Conservation (phyloP, 805 yeast genomes). For the Brettanomyces anomalus region DNA sequence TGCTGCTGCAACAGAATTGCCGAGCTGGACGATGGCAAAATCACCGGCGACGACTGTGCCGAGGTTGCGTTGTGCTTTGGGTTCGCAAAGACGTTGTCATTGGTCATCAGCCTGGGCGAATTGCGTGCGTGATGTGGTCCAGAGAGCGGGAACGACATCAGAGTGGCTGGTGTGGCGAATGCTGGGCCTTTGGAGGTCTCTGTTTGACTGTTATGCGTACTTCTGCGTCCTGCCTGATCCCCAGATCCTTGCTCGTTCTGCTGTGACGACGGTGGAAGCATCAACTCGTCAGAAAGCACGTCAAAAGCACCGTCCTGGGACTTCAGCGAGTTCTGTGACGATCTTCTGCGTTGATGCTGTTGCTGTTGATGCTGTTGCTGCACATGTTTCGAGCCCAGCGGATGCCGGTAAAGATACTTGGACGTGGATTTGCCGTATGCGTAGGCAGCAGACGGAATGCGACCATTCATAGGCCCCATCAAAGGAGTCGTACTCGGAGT, state of each 20-base stretch:
- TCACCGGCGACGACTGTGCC: conserved; percentile 28
- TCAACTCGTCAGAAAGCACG: neutral
- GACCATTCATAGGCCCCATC: conserved; percentile 22
- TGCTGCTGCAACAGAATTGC: conserved; percentile 3
- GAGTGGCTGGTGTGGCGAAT: conserved; percentile 22
- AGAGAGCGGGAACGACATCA: conserved; percentile 21
- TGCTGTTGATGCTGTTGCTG: conserved; percentile 11
- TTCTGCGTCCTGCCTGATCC: no score
- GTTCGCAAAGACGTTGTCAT: conserved; percentile 23
- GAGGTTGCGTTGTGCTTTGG: conserved; percentile 23
- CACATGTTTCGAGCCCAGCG: neutral
- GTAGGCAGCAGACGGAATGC: conserved; percentile 9
- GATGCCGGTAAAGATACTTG: conserved; percentile 3
- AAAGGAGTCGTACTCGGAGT: conserved; percentile 33
- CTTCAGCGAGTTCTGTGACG: conserved; percentile 1
- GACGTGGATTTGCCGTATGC: neutral
- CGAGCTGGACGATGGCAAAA: conserved; percentile 21
- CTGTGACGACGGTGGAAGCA: neutral
- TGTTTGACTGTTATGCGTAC: neutral
- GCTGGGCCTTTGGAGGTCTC: conserved; percentile 8
- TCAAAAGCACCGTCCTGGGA: conserved; percentile 1
- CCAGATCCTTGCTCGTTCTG: neutral
- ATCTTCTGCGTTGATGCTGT: conserved; percentile 2
- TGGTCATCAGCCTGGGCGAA: conserved; percentile 15
- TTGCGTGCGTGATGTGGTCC: conserved; percentile 1